A percentile compares a stretch with the other conserved stretches of the same genome.
Evolutionary conservation across 805 yeast species (phyloP).

Genomic region (Ogataea saltuana): DNA sequence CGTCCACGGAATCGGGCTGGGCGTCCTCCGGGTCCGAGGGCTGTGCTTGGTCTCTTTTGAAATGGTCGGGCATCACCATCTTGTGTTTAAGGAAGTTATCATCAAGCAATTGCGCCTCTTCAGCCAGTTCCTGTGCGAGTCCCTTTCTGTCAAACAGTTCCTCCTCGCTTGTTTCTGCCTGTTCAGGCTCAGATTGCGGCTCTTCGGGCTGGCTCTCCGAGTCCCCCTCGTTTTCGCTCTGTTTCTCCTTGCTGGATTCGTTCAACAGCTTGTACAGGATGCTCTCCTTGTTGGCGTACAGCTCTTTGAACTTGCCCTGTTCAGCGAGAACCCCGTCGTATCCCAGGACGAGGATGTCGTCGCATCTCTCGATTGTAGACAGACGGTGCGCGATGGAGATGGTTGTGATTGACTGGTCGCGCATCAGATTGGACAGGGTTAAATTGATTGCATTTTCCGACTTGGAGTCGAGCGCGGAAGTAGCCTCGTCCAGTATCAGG

Average conservation of each 20-base stretch:
- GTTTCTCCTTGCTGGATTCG: conserved; percentile 26
- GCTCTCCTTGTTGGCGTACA: conserved; percentile 45
- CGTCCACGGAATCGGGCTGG: conserved; percentile 2
- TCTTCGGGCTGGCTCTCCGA: conserved; percentile 9
- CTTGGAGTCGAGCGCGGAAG: conserved; percentile 88
- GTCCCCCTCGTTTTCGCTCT: conserved; percentile 15
- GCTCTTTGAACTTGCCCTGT: conserved; percentile 64
- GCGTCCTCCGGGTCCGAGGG: conserved; percentile 3
- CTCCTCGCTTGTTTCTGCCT: conserved; percentile 9
- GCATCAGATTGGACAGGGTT: conserved; percentile 59
- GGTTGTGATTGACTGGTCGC: conserved; percentile 64
- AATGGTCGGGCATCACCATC: conserved; percentile 26
- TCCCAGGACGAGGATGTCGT: conserved; percentile 79
- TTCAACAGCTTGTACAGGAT: conserved; percentile 36
- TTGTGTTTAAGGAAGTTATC: conserved; percentile 25
- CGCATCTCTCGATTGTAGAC: conserved; percentile 82
- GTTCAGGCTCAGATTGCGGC: conserved; percentile 4
- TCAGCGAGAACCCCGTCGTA: conserved; percentile 76
- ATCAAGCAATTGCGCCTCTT: conserved; percentile 17
- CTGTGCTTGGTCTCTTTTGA: conserved; percentile 10
- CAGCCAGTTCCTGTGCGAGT: conserved; percentile 17
- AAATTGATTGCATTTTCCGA: conserved; percentile 83
- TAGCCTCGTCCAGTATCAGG: conserved; percentile 75
- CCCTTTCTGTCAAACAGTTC: neutral
- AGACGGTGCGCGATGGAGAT: conserved; percentile 91